Base-by-base conservation (phyloP, 2,329 filamentous ascomycete species). In the Didymella exigua region DNA sequence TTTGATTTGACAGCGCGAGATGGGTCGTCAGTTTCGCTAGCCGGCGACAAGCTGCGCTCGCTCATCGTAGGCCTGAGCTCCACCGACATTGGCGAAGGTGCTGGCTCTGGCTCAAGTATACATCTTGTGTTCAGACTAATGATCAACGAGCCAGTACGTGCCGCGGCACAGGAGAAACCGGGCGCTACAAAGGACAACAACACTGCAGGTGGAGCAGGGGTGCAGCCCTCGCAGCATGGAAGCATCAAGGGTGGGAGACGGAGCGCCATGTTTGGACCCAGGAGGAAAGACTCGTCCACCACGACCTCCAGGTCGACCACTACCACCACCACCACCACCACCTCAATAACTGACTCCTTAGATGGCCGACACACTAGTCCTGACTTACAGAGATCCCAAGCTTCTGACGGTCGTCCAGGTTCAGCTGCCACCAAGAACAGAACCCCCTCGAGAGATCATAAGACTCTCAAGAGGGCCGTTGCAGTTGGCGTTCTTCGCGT, bases 41-140 rank as follows among this genome's bases (percentile, higher is more conserved):
- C 86, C 47, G 84, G 85, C 59, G 83, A 85, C 19, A 88, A 88
- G 68, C 85, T 93, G 70, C 91, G 89, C 69, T 96, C 92, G 0
- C 81, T 99, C 2, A 97, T 98, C 64, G 88, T 91, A 2, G 92
- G 98, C 67, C 79, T 99, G 16, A 91, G 87, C 33, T 84, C 90
- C 0, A 84, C 87, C 43, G 93, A 97, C 66, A 80, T 88, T 52
- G 84, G 84, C n/a, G 82, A 86, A 63, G 81, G 79, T 10, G 78
- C 81, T n/a, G 78, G 88, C 2, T 82, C 85, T 8, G 89, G 89
- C 42, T 85, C 85, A 3, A 89, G 91, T 46, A 77, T 98, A 18
- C 97, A 90, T 71, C 81, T 99, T 1, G 87, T 97, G 3, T 89
- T 95, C 60, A 91, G 90, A 66, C 84, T 97, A 7, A 82, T 91